These are phyloP conservation scores for Trichophyton rubrum DNA, from an alignment of 2,329 filamentous ascomycete species.

Conservation along the genomic window DNA sequence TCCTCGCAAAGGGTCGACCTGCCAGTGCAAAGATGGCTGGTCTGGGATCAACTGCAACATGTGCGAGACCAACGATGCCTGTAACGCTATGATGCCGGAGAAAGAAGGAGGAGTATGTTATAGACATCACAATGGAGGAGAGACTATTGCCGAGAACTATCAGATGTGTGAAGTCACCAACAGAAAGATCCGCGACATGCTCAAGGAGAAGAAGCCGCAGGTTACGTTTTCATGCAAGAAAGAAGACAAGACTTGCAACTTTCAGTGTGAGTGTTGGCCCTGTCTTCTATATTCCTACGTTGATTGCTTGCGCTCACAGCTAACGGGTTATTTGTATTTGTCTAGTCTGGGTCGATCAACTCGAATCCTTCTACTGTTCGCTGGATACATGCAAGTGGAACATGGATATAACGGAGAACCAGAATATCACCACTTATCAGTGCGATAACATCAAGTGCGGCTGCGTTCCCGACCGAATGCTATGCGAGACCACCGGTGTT, in stretches of 20 bases:
- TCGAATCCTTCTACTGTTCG: constrained; percentile 93
- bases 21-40: constrained; percentile 88
- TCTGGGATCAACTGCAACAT: constrained; percentile 96
- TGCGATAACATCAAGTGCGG: constrained; percentile 76
- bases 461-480: constrained; percentile 82
- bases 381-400: constrained; percentile 67
- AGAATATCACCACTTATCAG: constrained; percentile 72
- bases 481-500: constrained; percentile 82
- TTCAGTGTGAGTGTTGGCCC: constrained; percentile 58
- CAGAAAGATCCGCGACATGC: constrained; percentile 74
- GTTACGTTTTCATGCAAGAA: constrained; percentile 87
- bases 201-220: constrained; percentile 75
- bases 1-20: constrained; percentile 57
- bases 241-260: constrained; percentile 67
- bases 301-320: constrained; percentile 13
- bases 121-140: constrained; percentile 77
- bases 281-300: not conserved
- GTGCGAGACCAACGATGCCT: constrained; percentile 70
- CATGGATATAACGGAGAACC: constrained; percentile 53
- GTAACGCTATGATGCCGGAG: constrained; percentile 75
- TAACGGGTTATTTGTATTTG: constrained; percentile 16
- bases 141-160: constrained; percentile 86
- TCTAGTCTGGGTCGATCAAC: constrained; percentile 82
- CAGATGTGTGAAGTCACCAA: constrained; percentile 98
- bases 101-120: constrained; percentile 80